Percentiles rank a stretch among this genome's conserved stretches.
phyloP scores from a whole-genome alignment of 176 grass and related monocot species.

The Aechmea fasciata region DNA sequence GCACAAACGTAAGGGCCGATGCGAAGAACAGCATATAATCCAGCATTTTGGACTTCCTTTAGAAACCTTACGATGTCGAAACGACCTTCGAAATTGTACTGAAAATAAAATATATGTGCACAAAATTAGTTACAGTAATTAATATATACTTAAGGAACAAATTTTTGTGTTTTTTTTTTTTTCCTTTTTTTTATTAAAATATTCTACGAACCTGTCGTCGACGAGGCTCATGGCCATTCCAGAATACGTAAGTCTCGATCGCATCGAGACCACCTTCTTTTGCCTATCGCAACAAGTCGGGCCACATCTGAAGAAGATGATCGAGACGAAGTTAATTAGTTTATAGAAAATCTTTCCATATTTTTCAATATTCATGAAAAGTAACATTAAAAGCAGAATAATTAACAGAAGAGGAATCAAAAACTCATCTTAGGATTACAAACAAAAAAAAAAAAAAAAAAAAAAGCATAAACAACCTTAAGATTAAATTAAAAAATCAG shows the following conservation, averaged over 20 bases:
- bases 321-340: neutral
- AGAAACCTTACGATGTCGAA: conserved; percentile 46
- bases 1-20: conserved; percentile 46
- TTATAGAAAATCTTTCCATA: conserved; percentile 8
- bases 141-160: neutral
- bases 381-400: neutral
- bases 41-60: conserved; percentile 46
- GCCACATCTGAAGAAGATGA: conserved; percentile 40
- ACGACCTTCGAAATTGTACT: conserved; percentile 55
- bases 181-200: neutral
- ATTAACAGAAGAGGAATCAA: neutral
- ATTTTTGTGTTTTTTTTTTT: neutral
- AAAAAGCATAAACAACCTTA: no score
- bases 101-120: neutral
- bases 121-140: neutral
- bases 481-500: no score
- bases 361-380: neutral
- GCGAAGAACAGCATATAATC: conserved; percentile 34
- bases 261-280: conserved; percentile 52
- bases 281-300: conserved; percentile 39
- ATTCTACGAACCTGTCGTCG: conserved; percentile 25
- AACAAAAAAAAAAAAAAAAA: no score
- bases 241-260: conserved; percentile 58
- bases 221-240: conserved; percentile 49
- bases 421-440: no score